A percentile compares a stretch with the other conserved stretches of the same genome.
phyloP scores from a whole-genome alignment of 768 basidiomycete species.

The Hericium coralloides region DNA sequence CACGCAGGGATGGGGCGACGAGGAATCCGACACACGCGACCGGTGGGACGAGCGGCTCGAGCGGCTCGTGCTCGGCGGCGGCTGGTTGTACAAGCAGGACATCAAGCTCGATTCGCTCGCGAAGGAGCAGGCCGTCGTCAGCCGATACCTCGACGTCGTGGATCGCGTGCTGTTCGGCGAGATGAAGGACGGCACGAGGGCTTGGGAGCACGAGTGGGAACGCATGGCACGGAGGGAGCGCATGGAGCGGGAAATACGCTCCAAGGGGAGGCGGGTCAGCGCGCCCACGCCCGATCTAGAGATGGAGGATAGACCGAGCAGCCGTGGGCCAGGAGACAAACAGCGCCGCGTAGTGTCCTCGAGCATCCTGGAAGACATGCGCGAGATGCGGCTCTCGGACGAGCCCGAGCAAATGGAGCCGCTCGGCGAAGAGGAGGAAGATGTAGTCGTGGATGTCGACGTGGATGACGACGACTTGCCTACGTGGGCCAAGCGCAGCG shows the following conservation, averaged over 20 bases:
- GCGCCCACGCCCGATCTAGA: constrained; percentile 27
- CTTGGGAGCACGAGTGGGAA: constrained; percentile 40
- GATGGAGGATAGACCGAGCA: constrained; percentile 10
- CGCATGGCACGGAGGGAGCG: constrained; percentile 36
- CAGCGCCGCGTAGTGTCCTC: constrained; percentile 50
- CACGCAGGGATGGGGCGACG: constrained; percentile 38
- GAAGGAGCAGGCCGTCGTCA: constrained; percentile 50
- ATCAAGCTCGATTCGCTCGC: constrained; percentile 41
- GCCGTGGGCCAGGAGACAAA: constrained; percentile 7
- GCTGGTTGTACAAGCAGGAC: constrained; percentile 75
- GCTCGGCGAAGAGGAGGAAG: constrained; percentile 34
- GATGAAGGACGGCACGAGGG: constrained; percentile 35
- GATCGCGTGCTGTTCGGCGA: constrained; percentile 73
- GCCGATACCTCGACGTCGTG: constrained; percentile 63
- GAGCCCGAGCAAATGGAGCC: constrained; percentile 54
- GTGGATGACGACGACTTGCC: constrained; percentile 61
- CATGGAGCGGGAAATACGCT: constrained; percentile 25
- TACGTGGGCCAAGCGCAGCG: constrained; percentile 59
- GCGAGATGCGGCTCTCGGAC: constrained; percentile 33
- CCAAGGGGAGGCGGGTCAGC: constrained; percentile 41
- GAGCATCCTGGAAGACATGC: constrained; percentile 47
- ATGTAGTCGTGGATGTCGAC: not conserved
- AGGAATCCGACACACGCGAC: constrained; percentile 45
- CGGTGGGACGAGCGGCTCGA: constrained; percentile 73
- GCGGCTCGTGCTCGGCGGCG: constrained; percentile 61